Base-by-base conservation (phyloP, 371 early-diverging fungal genomes). In the Furculomyces boomerangus region DNA sequence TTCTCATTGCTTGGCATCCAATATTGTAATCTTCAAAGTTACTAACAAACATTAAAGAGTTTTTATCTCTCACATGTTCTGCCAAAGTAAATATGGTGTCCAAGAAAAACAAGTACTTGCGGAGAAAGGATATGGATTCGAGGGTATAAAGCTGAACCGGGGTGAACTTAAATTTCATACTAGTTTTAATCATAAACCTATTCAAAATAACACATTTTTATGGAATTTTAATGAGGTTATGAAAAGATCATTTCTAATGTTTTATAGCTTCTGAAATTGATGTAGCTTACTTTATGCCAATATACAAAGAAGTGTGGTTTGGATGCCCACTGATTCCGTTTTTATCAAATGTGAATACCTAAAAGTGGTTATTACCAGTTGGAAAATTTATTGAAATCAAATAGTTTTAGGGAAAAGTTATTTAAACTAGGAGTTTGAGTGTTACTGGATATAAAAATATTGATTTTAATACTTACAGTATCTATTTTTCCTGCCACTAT, bases 281-380 rank as follows among this genome's bases (percentile, higher is more conserved):
- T 32, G 48, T 26, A 32, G 60, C 66, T 61, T 80, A 83, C 81
- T 74, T 77, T 30, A 88, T 78, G 52, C 90, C 93, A 50, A 75
- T 59, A 62, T 78, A 85, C 32, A 79, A 74, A 2, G 91, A 81
- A 50, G 81, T 79, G 66, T 99, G 99, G 71, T 98, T 98, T 46
- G 77, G 69, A 66, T 99, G 99, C 0, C 87, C 86, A 37, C 91
- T 89, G 39, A 97, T 81, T 7, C 99, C 99, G 30, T 76, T 60
- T 7, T 71, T 62, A 70, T 99, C 99, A 78, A 97, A 99, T 0
- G 95, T 98, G 41, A 94, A 74, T 27, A 49, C 27, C 45, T 45
- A 45, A 24, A 7, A 13, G 22, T 39, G 14, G n/a, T 39, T 14
- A 14, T 14, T 39, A 14, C 39, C 14, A 14, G 10, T 39, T 14